Evolutionary conservation across 2,329 filamentous ascomycete genomes (phyloP).

Genomic region (Pseudonectria buxi): DNA sequence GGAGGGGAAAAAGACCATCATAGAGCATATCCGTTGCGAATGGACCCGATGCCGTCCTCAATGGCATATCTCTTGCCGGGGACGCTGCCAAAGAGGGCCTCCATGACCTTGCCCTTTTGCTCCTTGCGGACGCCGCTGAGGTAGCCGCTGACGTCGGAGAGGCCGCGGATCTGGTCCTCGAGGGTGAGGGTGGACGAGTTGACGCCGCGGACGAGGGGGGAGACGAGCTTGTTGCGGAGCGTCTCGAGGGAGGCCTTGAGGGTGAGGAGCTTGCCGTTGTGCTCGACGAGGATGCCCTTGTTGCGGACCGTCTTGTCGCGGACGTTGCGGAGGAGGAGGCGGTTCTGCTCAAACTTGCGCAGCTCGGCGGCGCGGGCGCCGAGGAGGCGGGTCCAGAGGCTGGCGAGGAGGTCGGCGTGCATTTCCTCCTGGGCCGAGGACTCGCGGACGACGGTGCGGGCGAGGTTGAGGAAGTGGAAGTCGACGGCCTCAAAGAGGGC

Average conservation of each 20-base stretch:
- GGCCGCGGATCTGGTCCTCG: slow-evolving; percentile 76
- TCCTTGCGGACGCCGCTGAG: slow-evolving; percentile 66
- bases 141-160: slow-evolving; percentile 74
- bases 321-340: slow-evolving; percentile 68
- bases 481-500: slow-evolving; percentile 89
- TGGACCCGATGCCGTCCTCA: slow-evolving; percentile 19
- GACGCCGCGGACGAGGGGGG: slow-evolving; percentile 67
- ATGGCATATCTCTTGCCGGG: slow-evolving; percentile 28
- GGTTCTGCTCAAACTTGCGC: slow-evolving; percentile 91
- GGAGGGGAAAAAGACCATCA: not conserved
- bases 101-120: slow-evolving; percentile 79
- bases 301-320: slow-evolving; percentile 78
- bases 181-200: slow-evolving; percentile 65
- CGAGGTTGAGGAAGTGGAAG: slow-evolving; percentile 81
- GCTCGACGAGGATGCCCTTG: slow-evolving; percentile 78
- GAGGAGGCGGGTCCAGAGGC: slow-evolving; percentile 79
- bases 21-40: slow-evolving; percentile 11
- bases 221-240: slow-evolving; percentile 76
- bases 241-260: slow-evolving; percentile 82
- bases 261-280: slow-evolving; percentile 75
- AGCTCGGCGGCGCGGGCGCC: slow-evolving; percentile 67
- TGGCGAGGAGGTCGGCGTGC: slow-evolving; percentile 74
- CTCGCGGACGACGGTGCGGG: slow-evolving; percentile 78
- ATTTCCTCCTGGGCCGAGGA: slow-evolving; percentile 71
- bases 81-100: slow-evolving; percentile 61